Base-by-base conservation (phyloP, 306 rosid genomes). In the Glycine tomentella region DNA sequence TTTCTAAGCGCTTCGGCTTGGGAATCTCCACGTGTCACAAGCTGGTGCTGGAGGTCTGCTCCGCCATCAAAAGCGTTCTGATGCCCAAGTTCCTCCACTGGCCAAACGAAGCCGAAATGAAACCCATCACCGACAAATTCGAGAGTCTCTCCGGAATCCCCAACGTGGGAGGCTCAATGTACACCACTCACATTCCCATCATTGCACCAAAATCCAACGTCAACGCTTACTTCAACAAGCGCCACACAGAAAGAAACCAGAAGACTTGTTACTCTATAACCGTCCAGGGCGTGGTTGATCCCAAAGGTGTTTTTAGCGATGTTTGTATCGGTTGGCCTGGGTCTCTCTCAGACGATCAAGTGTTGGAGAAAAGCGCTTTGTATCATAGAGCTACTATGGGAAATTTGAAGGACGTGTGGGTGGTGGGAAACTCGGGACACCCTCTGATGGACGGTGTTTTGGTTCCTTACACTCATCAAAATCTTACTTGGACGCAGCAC, bases 21-120 rank as follows among this genome's bases (percentile, higher is more conserved):
- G 98, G 98, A 0, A 94, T 94, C 9, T 94, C 98, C 4, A 94
- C 98, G 0, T 94, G 98, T 16, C 98, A 94, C 49, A 94, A 94
- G 82, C 95, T 94, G 2, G 91, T 92, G 0, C 88, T 94, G 0
- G 98, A 94, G 82, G 98, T 94, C 0, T 92, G 98, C 51, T 10
- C 78, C 1, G 98, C 98, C 0, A 92, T 94, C 8, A 90, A 34
- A 55, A 86, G 85, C 7, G 98, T 94, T 17, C 76, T 92, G 0
- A 89, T 94, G 97, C 92, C 91, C 0, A 90, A 90, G 81, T 92
- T 86, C 53, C 83, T 94, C 15, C 86, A 64, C 13, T 94, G 98
- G 98, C 91, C 94, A 0, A 85, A 89, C 6, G 90, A 87, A 8
- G 2, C 6, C 1, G 72, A 31, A 8, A 9, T 83, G 87, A 79